Base-by-base conservation (phyloP, 352 stramenopile genomes). In the Stramenopiles sp. region DNA sequence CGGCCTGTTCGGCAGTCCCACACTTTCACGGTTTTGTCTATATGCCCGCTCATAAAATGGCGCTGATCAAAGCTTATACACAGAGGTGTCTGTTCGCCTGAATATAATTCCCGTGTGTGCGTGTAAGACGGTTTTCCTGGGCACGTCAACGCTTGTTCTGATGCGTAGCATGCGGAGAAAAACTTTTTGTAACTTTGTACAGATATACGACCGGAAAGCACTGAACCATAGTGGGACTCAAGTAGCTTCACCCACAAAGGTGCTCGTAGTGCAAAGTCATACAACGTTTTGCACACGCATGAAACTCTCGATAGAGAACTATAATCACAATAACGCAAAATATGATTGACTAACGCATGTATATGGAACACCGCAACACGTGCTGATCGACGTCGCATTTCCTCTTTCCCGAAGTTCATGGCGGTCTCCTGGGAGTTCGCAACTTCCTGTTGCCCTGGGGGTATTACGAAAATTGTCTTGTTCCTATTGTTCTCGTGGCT, bases 21-120 rank as follows among this genome's bases (percentile, higher is more conserved):
- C 27, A 71, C 55, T 71, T 71, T 71, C 22, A 71, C 27, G 55
- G 55, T 71, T 25, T 27, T 71, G 55, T 71, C 55, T 22, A 71
- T 71, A 27, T 71, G 55, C 55, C 55, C 55, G 55, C 55, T 71
- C 55, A 71, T 71, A 71, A 71, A 71, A 71, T 71, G 27, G 22
- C 55, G 55, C 22, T 71, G 55, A 27, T 71, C 55, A 27, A 71
- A 71, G 22, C 22, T 27, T 25, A 71, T 71, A 27, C 22, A 25
- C 22, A 71, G 55, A 22, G 55, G 55, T 22, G 55, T 71, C 22
- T 71, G 55, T 27, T 71, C 55, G 22, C 55, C 55, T 27, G 22
- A 22, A 27, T 71, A 71, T 27, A 71, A 27, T 22, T 25, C 55
- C 22, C 55, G 55, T 22, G 55, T 25, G 27, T 71, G 27, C 55